Evolutionary conservation across 768 basidiomycete genomes (phyloP).

Genomic region (Mycena kentingensis): DNA sequence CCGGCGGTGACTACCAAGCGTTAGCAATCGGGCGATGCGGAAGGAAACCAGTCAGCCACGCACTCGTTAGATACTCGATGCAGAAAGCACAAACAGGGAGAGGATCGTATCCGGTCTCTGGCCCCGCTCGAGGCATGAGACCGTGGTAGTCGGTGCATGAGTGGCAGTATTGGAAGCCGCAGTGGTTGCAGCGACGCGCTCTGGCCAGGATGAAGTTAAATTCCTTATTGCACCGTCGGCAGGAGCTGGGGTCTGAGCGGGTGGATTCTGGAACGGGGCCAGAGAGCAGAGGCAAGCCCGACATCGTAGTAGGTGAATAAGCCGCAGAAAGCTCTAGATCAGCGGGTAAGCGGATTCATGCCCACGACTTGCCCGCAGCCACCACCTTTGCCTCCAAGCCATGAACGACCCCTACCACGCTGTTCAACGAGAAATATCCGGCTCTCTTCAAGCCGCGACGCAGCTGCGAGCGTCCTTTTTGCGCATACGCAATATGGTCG

Average conservation of each 20-base stretch:
- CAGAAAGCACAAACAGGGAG: slow-evolving; percentile 73
- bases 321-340: slow-evolving; percentile 28
- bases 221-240: slow-evolving; percentile 14
- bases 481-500: slow-evolving; percentile 75
- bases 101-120: slow-evolving; percentile 61
- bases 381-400: no score
- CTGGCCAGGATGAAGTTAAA: slow-evolving; percentile 17
- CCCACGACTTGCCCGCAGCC: no score
- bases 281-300: slow-evolving; percentile 20
- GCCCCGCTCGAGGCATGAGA: slow-evolving; percentile 65
- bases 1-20: slow-evolving; percentile 64
- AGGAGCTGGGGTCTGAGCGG: slow-evolving; percentile 6
- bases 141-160: slow-evolving; percentile 78
- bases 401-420: slow-evolving; percentile 93
- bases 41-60: slow-evolving; percentile 25
- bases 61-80: slow-evolving; percentile 69
- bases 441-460: slow-evolving; percentile 67
- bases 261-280: slow-evolving; percentile 20
- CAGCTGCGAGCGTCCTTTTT: slow-evolving; percentile 75
- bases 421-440: slow-evolving; percentile 81
- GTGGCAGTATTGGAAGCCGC: slow-evolving; percentile 53
- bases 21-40: slow-evolving; percentile 6
- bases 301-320: slow-evolving; percentile 7
- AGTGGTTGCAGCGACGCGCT: slow-evolving; percentile 19
- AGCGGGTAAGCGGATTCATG: no score